Percentiles rank a stretch among this genome's conserved stretches.
These are phyloP conservation scores for Ilex asprella DNA, from an alignment of 257 asterid genomes.

Conservation along the genomic window DNA sequence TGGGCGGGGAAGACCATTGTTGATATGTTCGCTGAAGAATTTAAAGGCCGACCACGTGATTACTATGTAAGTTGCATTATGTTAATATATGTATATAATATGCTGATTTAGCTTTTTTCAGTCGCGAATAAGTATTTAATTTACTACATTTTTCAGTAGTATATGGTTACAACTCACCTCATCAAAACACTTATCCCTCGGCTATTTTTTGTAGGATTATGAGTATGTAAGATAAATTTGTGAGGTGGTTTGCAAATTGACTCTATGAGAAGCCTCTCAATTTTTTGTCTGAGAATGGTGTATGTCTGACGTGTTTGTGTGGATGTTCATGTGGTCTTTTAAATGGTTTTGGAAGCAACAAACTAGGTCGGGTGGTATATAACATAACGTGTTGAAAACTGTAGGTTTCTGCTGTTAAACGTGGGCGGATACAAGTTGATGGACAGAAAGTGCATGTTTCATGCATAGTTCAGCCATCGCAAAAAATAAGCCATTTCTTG, in stretches of 20 bases:
- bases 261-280: too few species aligned
- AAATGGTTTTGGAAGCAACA: too few species aligned
- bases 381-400: constrained; percentile 4
- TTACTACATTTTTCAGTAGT: too few species aligned
- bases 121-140: background rate
- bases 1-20: constrained; percentile 93
- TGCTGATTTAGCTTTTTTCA: background rate
- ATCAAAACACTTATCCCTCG: too few species aligned
- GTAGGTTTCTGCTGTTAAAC: constrained; percentile 81
- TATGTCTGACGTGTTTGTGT: too few species aligned
- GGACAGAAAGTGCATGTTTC: constrained; percentile 67
- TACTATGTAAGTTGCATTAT: constrained; percentile 56
- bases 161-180: too few species aligned
- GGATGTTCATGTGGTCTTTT: background rate
- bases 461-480: constrained; percentile 61
- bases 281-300: too few species aligned
- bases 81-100: background rate
- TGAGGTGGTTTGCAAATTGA: too few species aligned
- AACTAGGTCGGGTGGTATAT: background rate
- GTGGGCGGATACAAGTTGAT: constrained; percentile 91
- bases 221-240: too few species aligned
- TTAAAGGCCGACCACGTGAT: constrained; percentile 75
- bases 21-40: constrained; percentile 84
- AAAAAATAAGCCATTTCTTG: constrained; percentile 89
- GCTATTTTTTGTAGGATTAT: too few species aligned